Percentiles rank a stretch among this genome's conserved stretches.
Evolutionary conservation across 192 early-diverging fungal species (phyloP).

Genomic region (Chytriomyces hyalinus): DNA sequence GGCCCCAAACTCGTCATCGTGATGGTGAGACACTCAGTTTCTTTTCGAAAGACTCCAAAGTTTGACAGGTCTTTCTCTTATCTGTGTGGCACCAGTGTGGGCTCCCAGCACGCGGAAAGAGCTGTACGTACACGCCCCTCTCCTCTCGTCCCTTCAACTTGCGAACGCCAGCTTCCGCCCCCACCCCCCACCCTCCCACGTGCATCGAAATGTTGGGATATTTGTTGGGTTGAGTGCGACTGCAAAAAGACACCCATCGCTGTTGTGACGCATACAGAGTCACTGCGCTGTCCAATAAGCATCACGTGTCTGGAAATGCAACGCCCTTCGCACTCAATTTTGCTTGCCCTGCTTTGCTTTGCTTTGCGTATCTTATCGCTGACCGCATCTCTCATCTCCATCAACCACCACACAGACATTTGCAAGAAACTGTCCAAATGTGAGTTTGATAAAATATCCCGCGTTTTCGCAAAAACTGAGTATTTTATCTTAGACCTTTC

Average conservation of each 20-base stretch:
- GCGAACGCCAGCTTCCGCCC: too few relatives aligned
- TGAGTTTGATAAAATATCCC: slow-evolving; percentile 61
- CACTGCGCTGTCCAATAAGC: too few relatives aligned
- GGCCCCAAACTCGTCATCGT: slow-evolving; percentile 92
- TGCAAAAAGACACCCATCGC: too few relatives aligned
- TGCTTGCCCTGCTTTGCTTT: too few relatives aligned
- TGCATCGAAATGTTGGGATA: too few relatives aligned
- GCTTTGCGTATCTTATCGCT: background rate
- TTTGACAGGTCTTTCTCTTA: background rate
- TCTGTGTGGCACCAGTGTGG: slow-evolving; percentile 63
- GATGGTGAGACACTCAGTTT: slow-evolving; percentile 68
- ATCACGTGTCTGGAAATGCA: too few relatives aligned
- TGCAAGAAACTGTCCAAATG: slow-evolving; percentile 95
- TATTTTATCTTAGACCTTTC: too few relatives aligned
- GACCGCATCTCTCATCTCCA: background rate
- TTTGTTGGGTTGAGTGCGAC: too few relatives aligned
- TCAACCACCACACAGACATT: slow-evolving; percentile 67
- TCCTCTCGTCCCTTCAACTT: background rate
- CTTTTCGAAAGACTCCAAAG: background rate
- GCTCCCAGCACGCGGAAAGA: slow-evolving; percentile 92
- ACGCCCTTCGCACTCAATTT: too few relatives aligned
- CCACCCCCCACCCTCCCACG: too few relatives aligned
- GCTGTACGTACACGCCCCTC: slow-evolving; percentile 44
- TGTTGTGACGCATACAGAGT: too few relatives aligned
- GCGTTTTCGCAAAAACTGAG: slow-evolving; percentile 79